Evolutionary conservation across 345 rosid species (phyloP).

Genomic region (Gossypium anomalum): DNA sequence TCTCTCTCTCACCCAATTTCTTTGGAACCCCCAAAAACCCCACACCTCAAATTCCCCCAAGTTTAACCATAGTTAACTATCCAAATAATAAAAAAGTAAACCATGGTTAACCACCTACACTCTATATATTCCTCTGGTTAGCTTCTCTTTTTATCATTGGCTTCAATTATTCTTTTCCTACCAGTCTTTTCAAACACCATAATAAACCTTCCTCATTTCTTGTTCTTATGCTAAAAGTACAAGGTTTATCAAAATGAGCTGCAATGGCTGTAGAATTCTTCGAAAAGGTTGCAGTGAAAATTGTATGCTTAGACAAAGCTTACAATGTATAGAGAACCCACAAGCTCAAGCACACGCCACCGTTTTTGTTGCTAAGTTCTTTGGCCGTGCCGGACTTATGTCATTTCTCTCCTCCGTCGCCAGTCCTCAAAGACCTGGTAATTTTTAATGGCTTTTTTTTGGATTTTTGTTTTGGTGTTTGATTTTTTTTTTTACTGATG

Average conservation of each 20-base stretch:
- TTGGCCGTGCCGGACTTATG: conserved; percentile 87
- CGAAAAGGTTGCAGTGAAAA: conserved; percentile 82
- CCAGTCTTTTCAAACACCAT: conserved; percentile 3
- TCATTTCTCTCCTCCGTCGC: conserved; percentile 74
- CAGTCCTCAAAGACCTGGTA: conserved; percentile 57
- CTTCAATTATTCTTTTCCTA: neutral
- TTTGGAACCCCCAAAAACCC: conserved; percentile 32
- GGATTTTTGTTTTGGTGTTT: no score
- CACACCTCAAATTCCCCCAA: neutral
- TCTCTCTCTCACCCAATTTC: conserved; percentile 31
- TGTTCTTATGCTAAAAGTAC: conserved; percentile 9
- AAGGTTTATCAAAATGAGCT: conserved; percentile 46
- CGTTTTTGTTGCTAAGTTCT: conserved; percentile 80
- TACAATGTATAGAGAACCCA: conserved; percentile 52
- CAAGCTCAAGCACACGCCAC: conserved; percentile 87
- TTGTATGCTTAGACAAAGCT: conserved; percentile 68
- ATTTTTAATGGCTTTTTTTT: neutral
- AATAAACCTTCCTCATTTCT: conserved; percentile 18
- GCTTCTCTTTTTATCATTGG: neutral
- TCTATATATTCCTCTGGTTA: conserved; percentile 16
- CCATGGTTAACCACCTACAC: conserved; percentile 17
- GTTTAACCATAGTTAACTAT: conserved; percentile 13
- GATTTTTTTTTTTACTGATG: conserved; percentile 1
- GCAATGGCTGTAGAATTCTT: conserved; percentile 80
- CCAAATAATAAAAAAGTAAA: neutral